Base-by-base conservation (phyloP, 2,329 filamentous ascomycete species). In the Parastagonospora nodorum region DNA sequence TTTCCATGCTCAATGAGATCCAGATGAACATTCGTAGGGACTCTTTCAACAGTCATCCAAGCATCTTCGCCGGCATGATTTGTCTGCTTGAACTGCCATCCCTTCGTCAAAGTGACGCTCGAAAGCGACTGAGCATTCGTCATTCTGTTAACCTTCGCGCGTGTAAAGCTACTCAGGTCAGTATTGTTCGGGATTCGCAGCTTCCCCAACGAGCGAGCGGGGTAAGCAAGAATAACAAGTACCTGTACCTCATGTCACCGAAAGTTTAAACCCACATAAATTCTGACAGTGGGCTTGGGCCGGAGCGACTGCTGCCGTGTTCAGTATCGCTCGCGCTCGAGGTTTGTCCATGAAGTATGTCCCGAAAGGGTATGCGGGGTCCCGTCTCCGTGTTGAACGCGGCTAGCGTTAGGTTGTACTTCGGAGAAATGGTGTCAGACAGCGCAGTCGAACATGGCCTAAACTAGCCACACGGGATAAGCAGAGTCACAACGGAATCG, bases 1-100 rank as follows among this genome's bases (percentile, higher is more conserved):
- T 74, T 76, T 46, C 73, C 70, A 62, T 80, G 69, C 48, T 75
- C 74, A 31, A 80, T 74, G 47, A 80, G 63, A 51, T 80, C 78
- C 41, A 79, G 61, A 55, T 80, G 78, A 19, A 80, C 73, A 59
- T 78, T 79, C 1, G 78, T 79, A 5, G 78, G 78, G 6, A 80
- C 76, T 38, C 59, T 68, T 38, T 73, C 70, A 31, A 78, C 77
- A 2, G 76, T 66, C 38, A 79, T 62, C 78, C 77, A 80, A n/a
- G 62, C 64, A 57, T 69, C 51, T 30, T 77, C 64, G 15, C 68
- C 62, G 3, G 61, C 54, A 50, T 77, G 70, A 48, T 77, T 71
- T 12, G 73, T 69, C 56, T 79, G 74, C 64, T 75, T 80, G 71
- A 80, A 78, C 9, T 64, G 54, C 78, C 78, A 80, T 39, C 75